Evolutionary conservation across 306 rosid species (phyloP).

Genomic region (Prunus campanulata): DNA sequence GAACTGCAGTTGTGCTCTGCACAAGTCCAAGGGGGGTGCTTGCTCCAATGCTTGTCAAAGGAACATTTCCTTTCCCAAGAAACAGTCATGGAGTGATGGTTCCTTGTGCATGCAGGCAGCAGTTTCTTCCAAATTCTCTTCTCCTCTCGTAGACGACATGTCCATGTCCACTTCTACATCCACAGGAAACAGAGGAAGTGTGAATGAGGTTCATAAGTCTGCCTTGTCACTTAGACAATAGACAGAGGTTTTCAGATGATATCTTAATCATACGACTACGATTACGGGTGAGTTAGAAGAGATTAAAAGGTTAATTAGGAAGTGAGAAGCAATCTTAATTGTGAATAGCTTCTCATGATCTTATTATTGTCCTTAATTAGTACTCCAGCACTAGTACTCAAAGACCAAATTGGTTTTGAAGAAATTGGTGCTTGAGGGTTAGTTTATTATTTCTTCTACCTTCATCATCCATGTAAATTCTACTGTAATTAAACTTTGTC

Average conservation of each 20-base stretch:
- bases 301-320: not conserved
- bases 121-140: not conserved
- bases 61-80: slow-evolving; percentile 34
- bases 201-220: not conserved
- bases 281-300: not conserved
- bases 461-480: slow-evolving; percentile 2
- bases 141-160: not conserved
- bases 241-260: not conserved
- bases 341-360: not conserved
- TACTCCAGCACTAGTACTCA: not conserved
- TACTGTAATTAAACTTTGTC: not conserved
- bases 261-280: not conserved
- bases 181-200: not conserved
- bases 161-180: not conserved
- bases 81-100: not conserved
- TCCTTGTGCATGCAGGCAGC: not conserved
- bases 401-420: not conserved
- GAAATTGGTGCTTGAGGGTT: not conserved
- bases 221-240: not conserved
- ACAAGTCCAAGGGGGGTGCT: not conserved
- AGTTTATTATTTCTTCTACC: not conserved
- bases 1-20: slow-evolving; percentile 38
- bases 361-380: not conserved
- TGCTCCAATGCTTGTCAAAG: slow-evolving; percentile 3
- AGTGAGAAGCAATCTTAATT: slow-evolving; percentile 6